A percentile compares a stretch with the other conserved stretches of the same genome.
phyloP scores from a whole-genome alignment of 352 stramenopile species.

The Elongisporangium prolatum region DNA sequence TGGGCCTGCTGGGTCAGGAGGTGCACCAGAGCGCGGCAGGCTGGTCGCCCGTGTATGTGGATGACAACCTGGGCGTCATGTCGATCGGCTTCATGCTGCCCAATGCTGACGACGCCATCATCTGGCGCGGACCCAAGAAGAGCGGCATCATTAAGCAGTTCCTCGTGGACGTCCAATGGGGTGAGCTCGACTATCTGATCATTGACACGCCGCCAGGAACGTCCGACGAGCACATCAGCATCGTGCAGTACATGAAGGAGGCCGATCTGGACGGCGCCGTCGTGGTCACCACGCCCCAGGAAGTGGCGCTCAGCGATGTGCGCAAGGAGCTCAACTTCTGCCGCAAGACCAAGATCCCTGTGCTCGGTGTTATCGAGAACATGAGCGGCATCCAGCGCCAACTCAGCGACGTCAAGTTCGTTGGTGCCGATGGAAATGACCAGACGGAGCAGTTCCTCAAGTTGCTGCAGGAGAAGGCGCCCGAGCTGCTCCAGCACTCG shows the following conservation, averaged over 20 bases:
- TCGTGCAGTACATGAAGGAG: conserved; percentile 98
- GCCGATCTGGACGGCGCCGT: conserved; percentile 93
- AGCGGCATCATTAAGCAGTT: conserved; percentile 99
- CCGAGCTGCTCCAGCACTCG: conserved; percentile 58
- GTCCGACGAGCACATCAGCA: conserved; percentile 99
- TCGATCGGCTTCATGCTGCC: conserved; percentile 99
- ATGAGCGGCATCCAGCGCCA: conserved; percentile 94
- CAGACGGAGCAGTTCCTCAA: conserved; percentile 59
- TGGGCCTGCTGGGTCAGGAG: conserved; percentile 88
- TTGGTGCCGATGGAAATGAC: conserved; percentile 45
- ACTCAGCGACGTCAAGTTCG: conserved; percentile 71
- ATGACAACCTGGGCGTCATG: conserved; percentile 98
- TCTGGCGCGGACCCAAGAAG: conserved; percentile 99
- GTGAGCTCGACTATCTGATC: conserved; percentile 99
- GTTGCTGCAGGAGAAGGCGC: conserved; percentile 83
- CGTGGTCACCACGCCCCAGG: conserved; percentile 99
- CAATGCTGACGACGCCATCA: conserved; percentile 97
- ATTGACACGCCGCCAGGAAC: conserved; percentile 99
- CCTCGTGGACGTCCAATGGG: conserved; percentile 99
- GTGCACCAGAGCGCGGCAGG: conserved; percentile 97
- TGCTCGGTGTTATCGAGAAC: conserved; percentile 96
- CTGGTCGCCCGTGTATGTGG: conserved; percentile 99
- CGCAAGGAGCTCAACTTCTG: conserved; percentile 99
- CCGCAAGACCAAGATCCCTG: conserved; percentile 90
- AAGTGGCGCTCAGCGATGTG: conserved; percentile 99